phyloP scores from a whole-genome alignment of 2,329 filamentous ascomycete species.

The Penicillium sp. region DNA sequence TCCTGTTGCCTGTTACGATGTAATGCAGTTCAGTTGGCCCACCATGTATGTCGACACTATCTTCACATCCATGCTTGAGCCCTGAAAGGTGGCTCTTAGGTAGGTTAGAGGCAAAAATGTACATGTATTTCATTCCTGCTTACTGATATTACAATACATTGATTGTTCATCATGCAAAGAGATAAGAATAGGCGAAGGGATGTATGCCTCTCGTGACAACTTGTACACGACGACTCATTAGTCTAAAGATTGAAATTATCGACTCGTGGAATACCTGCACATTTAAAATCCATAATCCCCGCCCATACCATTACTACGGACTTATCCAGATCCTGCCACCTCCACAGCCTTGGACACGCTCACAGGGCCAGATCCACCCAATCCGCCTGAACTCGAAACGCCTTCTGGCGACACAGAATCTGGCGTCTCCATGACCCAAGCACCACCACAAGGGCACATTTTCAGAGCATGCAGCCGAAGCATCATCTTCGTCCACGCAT shows the following conservation, averaged over 20 bases:
- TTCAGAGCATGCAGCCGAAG: constrained; percentile 33
- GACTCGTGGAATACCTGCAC: not conserved
- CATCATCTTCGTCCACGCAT: constrained; percentile 33
- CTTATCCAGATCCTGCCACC: not conserved
- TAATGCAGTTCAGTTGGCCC: too few relatives aligned
- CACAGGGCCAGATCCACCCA: not conserved
- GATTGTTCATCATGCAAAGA: too few relatives aligned
- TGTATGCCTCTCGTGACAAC: too few relatives aligned
- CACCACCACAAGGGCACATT: constrained; percentile 37
- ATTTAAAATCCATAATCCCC: not conserved
- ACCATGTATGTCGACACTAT: too few relatives aligned
- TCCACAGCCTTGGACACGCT: not conserved
- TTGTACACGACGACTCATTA: too few relatives aligned
- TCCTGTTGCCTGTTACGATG: too few relatives aligned
- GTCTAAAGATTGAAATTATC: not conserved
- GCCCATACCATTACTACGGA: not conserved
- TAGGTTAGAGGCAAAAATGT: too few relatives aligned
- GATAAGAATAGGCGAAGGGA: too few relatives aligned
- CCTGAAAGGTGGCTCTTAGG: too few relatives aligned
- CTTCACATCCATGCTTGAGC: too few relatives aligned
- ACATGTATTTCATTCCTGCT: too few relatives aligned
- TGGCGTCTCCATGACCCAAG: constrained; percentile 32
- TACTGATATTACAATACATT: too few relatives aligned
- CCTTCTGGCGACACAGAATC: constrained; percentile 1
- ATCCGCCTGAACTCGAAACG: not conserved